Percentiles rank a stretch among this genome's conserved stretches.
Conservation (phyloP, 2,329 filamentous ascomycete species). For the Alternaria alternata region DNA sequence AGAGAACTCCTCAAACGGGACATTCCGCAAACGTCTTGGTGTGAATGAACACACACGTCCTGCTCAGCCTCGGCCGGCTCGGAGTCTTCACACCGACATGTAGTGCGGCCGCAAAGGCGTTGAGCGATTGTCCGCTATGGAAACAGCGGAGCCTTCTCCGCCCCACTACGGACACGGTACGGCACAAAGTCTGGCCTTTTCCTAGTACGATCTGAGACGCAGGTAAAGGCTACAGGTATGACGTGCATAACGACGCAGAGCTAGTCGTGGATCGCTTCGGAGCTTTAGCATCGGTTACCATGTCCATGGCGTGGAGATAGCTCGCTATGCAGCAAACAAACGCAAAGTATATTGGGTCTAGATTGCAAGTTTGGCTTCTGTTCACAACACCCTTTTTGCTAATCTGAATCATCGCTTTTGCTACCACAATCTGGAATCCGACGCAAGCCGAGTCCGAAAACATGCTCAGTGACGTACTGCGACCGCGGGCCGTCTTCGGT, state of each 20-base stretch:
- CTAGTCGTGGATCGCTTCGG: constrained; percentile 16
- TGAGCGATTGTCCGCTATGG: neutral
- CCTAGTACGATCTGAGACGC: constrained; percentile 14
- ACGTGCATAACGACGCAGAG: constrained; percentile 21
- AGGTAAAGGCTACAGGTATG: constrained; percentile 17
- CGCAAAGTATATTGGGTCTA: neutral
- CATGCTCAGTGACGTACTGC: neutral
- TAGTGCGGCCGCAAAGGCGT: neutral
- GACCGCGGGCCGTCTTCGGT: constrained; percentile 6
- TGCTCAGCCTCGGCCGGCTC: neutral
- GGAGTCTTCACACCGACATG: constrained; percentile 7
- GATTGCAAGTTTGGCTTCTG: neutral
- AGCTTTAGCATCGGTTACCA: constrained; percentile 11
- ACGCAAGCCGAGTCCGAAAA: neutral
- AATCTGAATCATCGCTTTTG: neutral
- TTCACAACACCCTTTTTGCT: neutral
- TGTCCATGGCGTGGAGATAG: constrained; percentile 8
- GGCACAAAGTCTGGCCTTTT: constrained; percentile 3
- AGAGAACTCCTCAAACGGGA: neutral
- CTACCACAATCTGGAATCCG: neutral
- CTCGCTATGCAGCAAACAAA: neutral
- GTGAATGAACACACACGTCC: neutral
- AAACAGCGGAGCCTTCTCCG: constrained; percentile 11
- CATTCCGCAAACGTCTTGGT: neutral
- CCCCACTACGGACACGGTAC: neutral